Evolutionary conservation across 306 rosid species (phyloP).

Genomic region (Medicago lupulina): DNA sequence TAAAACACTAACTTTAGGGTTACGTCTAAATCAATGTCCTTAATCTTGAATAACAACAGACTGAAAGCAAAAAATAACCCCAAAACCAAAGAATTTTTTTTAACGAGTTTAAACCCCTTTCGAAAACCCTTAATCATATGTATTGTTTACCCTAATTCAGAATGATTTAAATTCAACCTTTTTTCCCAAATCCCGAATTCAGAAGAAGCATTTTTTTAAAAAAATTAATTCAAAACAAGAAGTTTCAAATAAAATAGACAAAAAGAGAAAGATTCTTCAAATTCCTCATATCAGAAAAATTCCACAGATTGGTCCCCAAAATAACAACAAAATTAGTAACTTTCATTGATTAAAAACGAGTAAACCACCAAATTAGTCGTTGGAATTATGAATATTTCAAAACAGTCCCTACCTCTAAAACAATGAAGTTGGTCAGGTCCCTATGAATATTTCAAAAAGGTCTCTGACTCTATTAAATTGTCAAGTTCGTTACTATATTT

Average conservation of each 20-base stretch:
- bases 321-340: too few relatives aligned
- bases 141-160: not conserved
- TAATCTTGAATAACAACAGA: not conserved
- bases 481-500: too few relatives aligned
- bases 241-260: not conserved
- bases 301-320: too few relatives aligned
- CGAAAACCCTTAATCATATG: not conserved
- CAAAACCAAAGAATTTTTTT: not conserved
- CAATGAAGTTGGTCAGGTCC: too few relatives aligned
- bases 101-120: not conserved
- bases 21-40: not conserved
- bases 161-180: not conserved
- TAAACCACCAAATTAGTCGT: too few relatives aligned
- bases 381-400: too few relatives aligned
- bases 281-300: too few relatives aligned
- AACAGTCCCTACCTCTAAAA: too few relatives aligned
- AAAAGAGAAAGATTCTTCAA: too few relatives aligned
- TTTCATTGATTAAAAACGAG: too few relatives aligned
- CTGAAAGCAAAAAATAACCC: not conserved
- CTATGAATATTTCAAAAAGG: too few relatives aligned
- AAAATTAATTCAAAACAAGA: not conserved
- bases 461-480: too few relatives aligned
- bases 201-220: not conserved
- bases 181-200: not conserved
- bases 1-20: not conserved